Percentiles rank a stretch among this genome's conserved stretches.
Evolutionary conservation across 345 rosid species (phyloP).

Genomic region (Microcos paniculata): DNA sequence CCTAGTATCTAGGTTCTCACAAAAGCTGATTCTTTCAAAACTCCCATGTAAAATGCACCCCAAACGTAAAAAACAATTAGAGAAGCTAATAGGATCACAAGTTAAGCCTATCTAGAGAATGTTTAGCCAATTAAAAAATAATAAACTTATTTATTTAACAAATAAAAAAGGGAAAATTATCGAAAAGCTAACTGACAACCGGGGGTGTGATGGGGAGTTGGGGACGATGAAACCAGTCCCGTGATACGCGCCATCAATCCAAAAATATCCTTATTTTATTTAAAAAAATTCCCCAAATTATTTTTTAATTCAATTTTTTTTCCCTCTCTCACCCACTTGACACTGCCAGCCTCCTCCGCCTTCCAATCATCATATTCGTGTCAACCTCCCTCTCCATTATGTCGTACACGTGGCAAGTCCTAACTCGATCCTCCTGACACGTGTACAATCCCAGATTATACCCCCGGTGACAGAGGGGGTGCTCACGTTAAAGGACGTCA

Average conservation of each 20-base stretch:
- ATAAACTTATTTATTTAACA: no score
- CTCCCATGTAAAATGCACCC: neutral
- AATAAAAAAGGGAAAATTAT: neutral
- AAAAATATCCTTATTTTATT: neutral
- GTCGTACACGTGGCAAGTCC: constrained; percentile 4
- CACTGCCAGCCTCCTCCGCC: neutral
- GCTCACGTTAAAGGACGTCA: constrained; percentile 25
- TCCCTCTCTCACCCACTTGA: neutral
- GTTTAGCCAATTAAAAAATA: neutral
- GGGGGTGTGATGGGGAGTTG: neutral
- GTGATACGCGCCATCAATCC: constrained; percentile 27
- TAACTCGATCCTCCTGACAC: neutral
- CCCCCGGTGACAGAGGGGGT: neutral
- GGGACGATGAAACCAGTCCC: constrained; percentile 23
- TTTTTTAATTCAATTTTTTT: neutral
- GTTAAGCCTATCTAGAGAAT: neutral
- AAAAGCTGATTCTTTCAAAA: neutral
- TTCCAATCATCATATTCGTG: constrained; percentile 14
- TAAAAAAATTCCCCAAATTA: no score
- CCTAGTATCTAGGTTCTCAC: neutral
- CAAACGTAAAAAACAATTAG: neutral
- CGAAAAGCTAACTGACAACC: neutral
- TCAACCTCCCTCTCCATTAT: neutral
- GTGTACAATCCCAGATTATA: constrained; percentile 12
- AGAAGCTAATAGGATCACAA: neutral